Percentiles rank a stretch among this genome's conserved stretches.
phyloP scores from a whole-genome alignment of 306 rosid genomes.

The Oemleria cerasiformis region DNA sequence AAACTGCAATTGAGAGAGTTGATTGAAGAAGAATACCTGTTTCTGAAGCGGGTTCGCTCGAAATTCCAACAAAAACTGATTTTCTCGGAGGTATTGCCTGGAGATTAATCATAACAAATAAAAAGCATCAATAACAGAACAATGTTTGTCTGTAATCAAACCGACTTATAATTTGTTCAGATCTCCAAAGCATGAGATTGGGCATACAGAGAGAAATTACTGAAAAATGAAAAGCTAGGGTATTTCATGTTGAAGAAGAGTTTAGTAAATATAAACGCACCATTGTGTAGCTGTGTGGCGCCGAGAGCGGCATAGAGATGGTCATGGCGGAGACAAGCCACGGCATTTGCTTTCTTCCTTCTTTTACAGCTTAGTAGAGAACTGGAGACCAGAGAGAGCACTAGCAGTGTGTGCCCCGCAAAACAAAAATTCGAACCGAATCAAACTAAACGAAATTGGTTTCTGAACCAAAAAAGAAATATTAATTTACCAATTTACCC shows the following conservation, averaged over 20 bases:
- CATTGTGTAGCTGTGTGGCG: constrained; percentile 14
- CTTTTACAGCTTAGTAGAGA: neutral
- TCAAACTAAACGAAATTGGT: no score
- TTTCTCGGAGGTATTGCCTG: constrained; percentile 33
- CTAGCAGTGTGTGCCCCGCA: no score
- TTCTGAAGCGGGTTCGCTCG: constrained; percentile 25
- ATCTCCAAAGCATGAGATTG: neutral
- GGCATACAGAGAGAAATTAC: neutral
- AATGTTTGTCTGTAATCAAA: no score
- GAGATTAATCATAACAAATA: neutral
- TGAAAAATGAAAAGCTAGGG: neutral
- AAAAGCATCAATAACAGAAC: constrained; percentile 12
- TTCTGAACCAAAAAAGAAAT: neutral
- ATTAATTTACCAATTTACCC: no score
- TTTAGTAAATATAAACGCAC: constrained; percentile 9
- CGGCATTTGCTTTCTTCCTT: constrained; percentile 33
- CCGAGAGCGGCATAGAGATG: constrained; percentile 23
- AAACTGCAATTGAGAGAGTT: neutral
- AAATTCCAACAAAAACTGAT: constrained; percentile 23
- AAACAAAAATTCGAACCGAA: no score
- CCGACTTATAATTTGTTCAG: neutral
- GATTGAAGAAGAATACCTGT: constrained; percentile 46
- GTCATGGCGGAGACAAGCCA: constrained; percentile 21
- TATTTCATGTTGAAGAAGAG: neutral
- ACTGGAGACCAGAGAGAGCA: neutral